phyloP scores from a whole-genome alignment of 2,329 filamentous ascomycete species.

The Trichoderma oligosporum region DNA sequence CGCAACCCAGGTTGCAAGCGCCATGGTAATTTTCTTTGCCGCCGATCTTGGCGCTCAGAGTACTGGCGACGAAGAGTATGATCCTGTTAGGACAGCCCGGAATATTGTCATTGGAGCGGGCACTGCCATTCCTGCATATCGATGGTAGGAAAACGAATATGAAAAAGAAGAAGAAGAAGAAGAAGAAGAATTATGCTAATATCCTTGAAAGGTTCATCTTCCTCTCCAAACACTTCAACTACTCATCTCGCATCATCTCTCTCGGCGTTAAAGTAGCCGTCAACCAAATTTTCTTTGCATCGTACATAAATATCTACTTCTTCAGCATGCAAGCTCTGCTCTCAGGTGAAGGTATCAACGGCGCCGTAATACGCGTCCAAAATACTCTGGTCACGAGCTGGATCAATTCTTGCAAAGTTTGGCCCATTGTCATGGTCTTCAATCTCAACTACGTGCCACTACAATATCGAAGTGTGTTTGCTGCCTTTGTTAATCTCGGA shows the following conservation, averaged over 20 bases:
- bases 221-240: conserved; percentile 80
- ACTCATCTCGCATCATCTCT: conserved; percentile 65
- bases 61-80: conserved; percentile 61
- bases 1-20: conserved; percentile 72
- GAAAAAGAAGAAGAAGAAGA: background rate
- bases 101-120: conserved; percentile 71
- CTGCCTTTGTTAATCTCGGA: conserved; percentile 73
- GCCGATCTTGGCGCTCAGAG: conserved; percentile 76
- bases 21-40: conserved; percentile 72
- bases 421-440: conserved; percentile 83
- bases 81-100: conserved; percentile 63
- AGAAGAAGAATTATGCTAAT: background rate
- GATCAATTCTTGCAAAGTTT: conserved; percentile 78
- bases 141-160: conserved; percentile 57
- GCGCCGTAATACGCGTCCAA: conserved; percentile 66
- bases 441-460: conserved; percentile 79
- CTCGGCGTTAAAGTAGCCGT: conserved; percentile 73
- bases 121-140: conserved; percentile 72
- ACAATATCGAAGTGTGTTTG: conserved; percentile 76
- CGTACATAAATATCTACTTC: conserved; percentile 79
- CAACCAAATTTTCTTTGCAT: conserved; percentile 78
- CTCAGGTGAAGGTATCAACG: conserved; percentile 60
- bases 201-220: conserved; percentile 64
- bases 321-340: conserved; percentile 75
- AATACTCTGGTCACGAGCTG: conserved; percentile 74